phyloP scores from a whole-genome alignment of 225 moss, liverwort and hornwort species.

The Antitrichia curtipendula region DNA sequence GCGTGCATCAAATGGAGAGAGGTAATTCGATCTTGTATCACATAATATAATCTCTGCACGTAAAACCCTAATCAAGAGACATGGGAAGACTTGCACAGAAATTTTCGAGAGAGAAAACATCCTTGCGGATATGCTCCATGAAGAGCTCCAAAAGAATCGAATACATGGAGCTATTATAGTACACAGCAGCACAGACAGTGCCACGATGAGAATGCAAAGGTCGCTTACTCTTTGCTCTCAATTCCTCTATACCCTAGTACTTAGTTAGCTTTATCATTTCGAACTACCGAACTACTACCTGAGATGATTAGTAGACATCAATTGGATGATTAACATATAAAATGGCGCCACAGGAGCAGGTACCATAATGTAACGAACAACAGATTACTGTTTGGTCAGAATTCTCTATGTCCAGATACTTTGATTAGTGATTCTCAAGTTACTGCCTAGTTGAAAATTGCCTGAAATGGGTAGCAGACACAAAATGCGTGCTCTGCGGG shows the following conservation, averaged over 20 bases:
- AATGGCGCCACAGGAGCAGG: not conserved
- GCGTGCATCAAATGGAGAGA: not conserved
- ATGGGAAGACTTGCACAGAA: not conserved
- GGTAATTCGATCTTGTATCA: not conserved
- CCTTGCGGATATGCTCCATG: slow-evolving; percentile 11
- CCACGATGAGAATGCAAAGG: not conserved
- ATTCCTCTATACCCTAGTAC: slow-evolving; percentile 3
- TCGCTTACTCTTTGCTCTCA: slow-evolving; percentile 1
- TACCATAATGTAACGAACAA: not conserved
- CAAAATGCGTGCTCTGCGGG: slow-evolving; percentile 14
- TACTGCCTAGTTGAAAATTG: slow-evolving; percentile 21
- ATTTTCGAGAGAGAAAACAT: not conserved
- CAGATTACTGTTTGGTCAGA: not conserved
- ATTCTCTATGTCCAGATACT: not conserved
- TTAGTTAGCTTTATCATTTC: not conserved
- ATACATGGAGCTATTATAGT: slow-evolving; percentile 6
- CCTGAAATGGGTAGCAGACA: slow-evolving; percentile 17
- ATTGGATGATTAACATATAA: not conserved
- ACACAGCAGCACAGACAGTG: slow-evolving; percentile 12
- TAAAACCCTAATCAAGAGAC: not conserved
- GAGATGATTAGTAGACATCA: not conserved
- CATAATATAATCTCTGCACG: no score
- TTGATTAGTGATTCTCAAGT: not conserved
- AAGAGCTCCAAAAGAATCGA: slow-evolving; percentile 14
- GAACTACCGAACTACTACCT: not conserved